Percentiles rank a stretch among this genome's conserved stretches.
Conservation (phyloP, 2,329 filamentous ascomycete genomes). For the Neofusicoccum ribis region DNA sequence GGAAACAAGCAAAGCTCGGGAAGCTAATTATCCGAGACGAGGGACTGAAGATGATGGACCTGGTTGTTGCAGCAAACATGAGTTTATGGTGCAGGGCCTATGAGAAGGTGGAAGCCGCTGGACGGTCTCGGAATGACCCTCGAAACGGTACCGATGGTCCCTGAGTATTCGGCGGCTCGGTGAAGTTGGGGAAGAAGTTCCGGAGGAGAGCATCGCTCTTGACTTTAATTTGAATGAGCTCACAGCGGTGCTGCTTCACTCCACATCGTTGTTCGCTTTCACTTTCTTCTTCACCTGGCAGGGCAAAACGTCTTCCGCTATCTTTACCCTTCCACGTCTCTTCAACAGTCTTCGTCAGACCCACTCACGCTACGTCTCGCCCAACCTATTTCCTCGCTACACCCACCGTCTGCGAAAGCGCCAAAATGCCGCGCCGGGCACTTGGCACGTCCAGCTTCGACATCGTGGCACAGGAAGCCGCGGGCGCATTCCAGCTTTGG, state of each 20-base stretch:
- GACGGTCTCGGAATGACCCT: conserved; percentile 6
- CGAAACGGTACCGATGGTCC: not conserved
- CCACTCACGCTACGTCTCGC: not conserved
- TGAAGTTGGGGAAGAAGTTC: too few relatives aligned
- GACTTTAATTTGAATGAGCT: not conserved
- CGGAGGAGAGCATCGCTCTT: not conserved
- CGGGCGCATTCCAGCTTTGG: not conserved
- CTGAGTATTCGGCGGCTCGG: not conserved
- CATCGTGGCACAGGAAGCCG: not conserved
- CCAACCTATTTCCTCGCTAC: not conserved
- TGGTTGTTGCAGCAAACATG: conserved; percentile 88
- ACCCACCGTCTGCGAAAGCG: not conserved
- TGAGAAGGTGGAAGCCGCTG: conserved; percentile 50
- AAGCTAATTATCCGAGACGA: conserved; percentile 89
- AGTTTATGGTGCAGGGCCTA: conserved; percentile 92
- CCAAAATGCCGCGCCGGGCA: not conserved
- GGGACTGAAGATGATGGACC: conserved; percentile 91
- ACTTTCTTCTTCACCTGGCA: not conserved
- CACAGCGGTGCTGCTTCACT: not conserved
- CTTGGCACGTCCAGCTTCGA: conserved; percentile 1
- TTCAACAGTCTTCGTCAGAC: not conserved
- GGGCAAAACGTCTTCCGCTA: not conserved
- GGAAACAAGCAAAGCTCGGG: conserved; percentile 86
- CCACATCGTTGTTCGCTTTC: not conserved
- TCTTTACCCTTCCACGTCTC: not conserved